Evolutionary conservation across 2,329 filamentous ascomycete genomes (phyloP).

Genomic region (Ambrosiella xylebori): DNA sequence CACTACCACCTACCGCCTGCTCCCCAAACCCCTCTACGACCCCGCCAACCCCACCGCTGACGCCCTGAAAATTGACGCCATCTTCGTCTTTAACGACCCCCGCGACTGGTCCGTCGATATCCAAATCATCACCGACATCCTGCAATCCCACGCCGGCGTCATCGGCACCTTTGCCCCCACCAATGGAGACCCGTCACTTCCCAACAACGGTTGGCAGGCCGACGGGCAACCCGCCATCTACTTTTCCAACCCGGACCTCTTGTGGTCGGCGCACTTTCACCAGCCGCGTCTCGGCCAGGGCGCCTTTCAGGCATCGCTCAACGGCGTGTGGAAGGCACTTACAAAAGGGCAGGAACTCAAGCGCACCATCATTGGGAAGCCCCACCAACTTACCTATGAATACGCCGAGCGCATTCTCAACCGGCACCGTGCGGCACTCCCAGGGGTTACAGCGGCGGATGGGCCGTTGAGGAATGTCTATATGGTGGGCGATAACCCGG

Average conservation of each 20-base stretch:
- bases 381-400: slow-evolving; percentile 56
- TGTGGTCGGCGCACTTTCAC: slow-evolving; percentile 76
- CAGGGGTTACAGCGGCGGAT: slow-evolving; percentile 7
- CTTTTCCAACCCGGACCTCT: slow-evolving; percentile 79
- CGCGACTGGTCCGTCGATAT: slow-evolving; percentile 88
- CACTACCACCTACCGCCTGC: slow-evolving; percentile 34
- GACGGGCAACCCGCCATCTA: slow-evolving; percentile 67
- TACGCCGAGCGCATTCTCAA: slow-evolving; percentile 65
- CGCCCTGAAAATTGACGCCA: slow-evolving; percentile 63
- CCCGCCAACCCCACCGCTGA: slow-evolving; percentile 23
- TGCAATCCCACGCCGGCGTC: slow-evolving; percentile 62
- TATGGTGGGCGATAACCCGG: slow-evolving; percentile 86
- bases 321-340: slow-evolving; percentile 59
- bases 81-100: slow-evolving; percentile 91
- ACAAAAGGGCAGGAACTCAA: slow-evolving; percentile 46
- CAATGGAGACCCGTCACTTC: slow-evolving; percentile 48
- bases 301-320: slow-evolving; percentile 67
- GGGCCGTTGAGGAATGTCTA: slow-evolving; percentile 56
- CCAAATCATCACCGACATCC: slow-evolving; percentile 66
- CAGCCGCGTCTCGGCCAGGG: slow-evolving; percentile 81
- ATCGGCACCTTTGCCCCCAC: slow-evolving; percentile 61
- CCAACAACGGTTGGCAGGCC: slow-evolving; percentile 63
- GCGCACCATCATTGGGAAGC: slow-evolving; percentile 67
- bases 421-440: slow-evolving; percentile 31
- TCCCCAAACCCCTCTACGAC: slow-evolving; percentile 32